Evolutionary conservation across 257 asterid species (phyloP).

Genomic region (Rauvolfia tetraphylla): DNA sequence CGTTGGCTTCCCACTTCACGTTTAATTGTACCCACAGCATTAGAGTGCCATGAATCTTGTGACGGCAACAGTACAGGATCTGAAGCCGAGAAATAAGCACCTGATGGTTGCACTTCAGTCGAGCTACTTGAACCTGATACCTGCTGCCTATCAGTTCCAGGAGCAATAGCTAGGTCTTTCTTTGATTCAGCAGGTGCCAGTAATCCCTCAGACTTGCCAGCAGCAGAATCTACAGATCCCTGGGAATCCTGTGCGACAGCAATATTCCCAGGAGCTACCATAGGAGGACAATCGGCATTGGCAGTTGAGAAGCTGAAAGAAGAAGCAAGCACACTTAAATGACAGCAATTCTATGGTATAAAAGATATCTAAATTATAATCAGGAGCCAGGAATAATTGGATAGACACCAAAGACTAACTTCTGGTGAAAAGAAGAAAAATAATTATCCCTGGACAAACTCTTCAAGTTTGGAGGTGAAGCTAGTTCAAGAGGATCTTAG

Average conservation of each 20-base stretch:
- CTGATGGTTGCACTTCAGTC: slow-evolving; percentile 10
- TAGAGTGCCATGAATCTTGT: slow-evolving; percentile 22
- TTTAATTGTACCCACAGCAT: slow-evolving; percentile 22
- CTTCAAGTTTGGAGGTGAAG: neutral
- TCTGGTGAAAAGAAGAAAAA: neutral
- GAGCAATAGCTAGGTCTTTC: slow-evolving; percentile 12
- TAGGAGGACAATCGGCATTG: slow-evolving; percentile 46
- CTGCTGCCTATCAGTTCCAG: slow-evolving; percentile 13
- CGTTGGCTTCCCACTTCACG: slow-evolving; percentile 16
- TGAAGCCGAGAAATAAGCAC: slow-evolving; percentile 23
- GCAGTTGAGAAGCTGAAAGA: slow-evolving; percentile 51
- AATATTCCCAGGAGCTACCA: slow-evolving; percentile 35
- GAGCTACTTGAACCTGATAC: slow-evolving; percentile 7
- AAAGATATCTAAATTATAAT: neutral
- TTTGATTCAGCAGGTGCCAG: slow-evolving; percentile 30
- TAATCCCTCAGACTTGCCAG: slow-evolving; percentile 35
- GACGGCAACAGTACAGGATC: slow-evolving; percentile 24
- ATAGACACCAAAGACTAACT: neutral
- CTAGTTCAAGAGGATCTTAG: slow-evolving; percentile 2
- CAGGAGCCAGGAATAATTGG: neutral
- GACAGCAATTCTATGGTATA: neutral
- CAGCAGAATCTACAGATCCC: slow-evolving; percentile 26
- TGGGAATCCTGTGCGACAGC: slow-evolving; percentile 27
- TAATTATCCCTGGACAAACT: neutral
- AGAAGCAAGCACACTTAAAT: slow-evolving; percentile 14